Percentiles rank a stretch among this genome's conserved stretches.
These are phyloP conservation scores for Coemansia sp. DNA, from an alignment of 192 early-diverging fungal genomes.

Conservation along the genomic window DNA sequence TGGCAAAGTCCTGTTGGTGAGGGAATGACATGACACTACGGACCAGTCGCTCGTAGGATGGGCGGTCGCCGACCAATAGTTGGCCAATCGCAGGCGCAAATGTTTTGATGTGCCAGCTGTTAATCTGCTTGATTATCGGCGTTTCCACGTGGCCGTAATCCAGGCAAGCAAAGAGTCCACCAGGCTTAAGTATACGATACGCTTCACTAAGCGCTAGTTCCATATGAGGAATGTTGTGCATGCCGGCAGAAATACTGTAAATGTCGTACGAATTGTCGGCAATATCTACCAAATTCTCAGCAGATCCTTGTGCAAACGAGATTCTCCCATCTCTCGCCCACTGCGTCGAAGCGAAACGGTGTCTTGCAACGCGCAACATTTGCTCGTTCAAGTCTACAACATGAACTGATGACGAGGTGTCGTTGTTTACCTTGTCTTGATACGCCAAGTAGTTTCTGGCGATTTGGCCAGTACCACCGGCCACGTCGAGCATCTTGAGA, in stretches of 20 bases:
- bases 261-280: constrained; percentile 79
- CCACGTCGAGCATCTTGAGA: constrained; percentile 87
- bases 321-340: constrained; percentile 59
- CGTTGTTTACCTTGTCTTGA: constrained; percentile 66
- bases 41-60: constrained; percentile 90
- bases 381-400: constrained; percentile 94
- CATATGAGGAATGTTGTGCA: constrained; percentile 91
- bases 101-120: constrained; percentile 85
- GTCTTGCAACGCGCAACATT: constrained; percentile 85
- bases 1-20: constrained; percentile 76
- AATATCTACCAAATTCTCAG: constrained; percentile 74
- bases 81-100: constrained; percentile 82
- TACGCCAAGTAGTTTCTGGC: constrained; percentile 88
- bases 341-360: constrained; percentile 56
- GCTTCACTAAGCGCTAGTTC: constrained; percentile 84
- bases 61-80: constrained; percentile 76
- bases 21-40: constrained; percentile 89
- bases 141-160: constrained; percentile 88
- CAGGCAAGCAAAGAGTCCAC: constrained; percentile 88
- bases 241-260: constrained; percentile 99
- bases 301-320: constrained; percentile 79
- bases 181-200: constrained; percentile 87
- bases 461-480: constrained; percentile 96
- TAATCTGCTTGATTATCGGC: constrained; percentile 71
- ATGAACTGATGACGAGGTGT: constrained; percentile 60